Base-by-base conservation (phyloP, 345 rosid genomes). In the Abelmoschus esculentus region DNA sequence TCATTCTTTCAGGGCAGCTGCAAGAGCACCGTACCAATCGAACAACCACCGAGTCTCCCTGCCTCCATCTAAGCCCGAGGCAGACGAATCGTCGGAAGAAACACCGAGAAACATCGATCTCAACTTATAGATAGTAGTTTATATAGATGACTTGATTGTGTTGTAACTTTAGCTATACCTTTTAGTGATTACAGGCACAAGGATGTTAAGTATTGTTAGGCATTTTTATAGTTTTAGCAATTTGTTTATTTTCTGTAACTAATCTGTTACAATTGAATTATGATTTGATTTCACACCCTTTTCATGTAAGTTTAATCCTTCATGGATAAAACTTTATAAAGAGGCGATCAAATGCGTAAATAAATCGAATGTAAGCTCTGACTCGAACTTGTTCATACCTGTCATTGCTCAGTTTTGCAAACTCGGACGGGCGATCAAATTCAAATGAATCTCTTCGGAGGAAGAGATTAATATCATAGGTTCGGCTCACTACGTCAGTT, bases 1-100 rank as follows among this genome's bases (percentile, higher is more conserved):
- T 70, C 19, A 3, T 40, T 64, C 18, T 53, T 53, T 22, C 85
- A 88, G 96, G 76, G 80, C 72, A 11, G 73, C 78, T 32, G 82
- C 89, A 59, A 86, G 77, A 76, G 90, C 90, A 19, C 96, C 96
- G 26, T 90, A 90, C 70, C 88, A 83, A 76, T 71, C 75, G 50
- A 73, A 77, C 69, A 55, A 72, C 70, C 58, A 14, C 13, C 57
- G 47, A 50, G 70, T 55, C 26, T 53, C 72, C 14, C 50, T 75
- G 29, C 40, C 59, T 61, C 56, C 73, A 56, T 72, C 73, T 46
- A 76, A 78, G 31, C 73, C 44, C 34, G 71, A 80, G 28, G 75
- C 72, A 72, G 80, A 69, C 32, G 82, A 70, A 61, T 79, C 83
- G 32, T 83, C 86, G 1, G 36, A 63, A 72, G 68, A 36, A 36